Conservation (phyloP, 805 yeast species). For the Nakazawaea populi region DNA sequence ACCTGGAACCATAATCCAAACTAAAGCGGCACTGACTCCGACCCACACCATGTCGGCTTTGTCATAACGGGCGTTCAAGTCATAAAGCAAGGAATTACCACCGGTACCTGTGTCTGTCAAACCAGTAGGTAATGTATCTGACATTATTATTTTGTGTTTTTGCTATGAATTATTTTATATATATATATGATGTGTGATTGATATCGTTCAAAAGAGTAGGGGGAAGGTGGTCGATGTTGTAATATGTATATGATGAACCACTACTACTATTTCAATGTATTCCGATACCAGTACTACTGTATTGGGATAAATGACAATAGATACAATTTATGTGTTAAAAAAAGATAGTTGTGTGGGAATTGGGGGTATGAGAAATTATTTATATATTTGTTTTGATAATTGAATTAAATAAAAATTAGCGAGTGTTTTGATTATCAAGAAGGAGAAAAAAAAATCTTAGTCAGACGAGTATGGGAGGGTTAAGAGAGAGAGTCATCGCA, state of each 20-base stretch:
- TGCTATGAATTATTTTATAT: too few species aligned
- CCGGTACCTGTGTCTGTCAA: slow-evolving; percentile 66
- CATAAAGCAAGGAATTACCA: slow-evolving; percentile 69
- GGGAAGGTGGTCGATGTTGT: too few species aligned
- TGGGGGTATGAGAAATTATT: background rate
- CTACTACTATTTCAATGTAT: too few species aligned
- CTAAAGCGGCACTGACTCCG: slow-evolving; percentile 69
- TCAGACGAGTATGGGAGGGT: too few species aligned
- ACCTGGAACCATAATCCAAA: slow-evolving; percentile 97
- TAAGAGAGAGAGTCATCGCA: too few species aligned
- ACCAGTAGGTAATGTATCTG: slow-evolving; percentile 22
- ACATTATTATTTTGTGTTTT: background rate
- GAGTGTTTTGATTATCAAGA: too few species aligned
- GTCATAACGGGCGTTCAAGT: slow-evolving; percentile 66
- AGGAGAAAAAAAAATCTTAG: too few species aligned
- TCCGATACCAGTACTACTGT: background rate
- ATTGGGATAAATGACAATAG: background rate
- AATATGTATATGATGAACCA: too few species aligned
- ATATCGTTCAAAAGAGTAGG: background rate
- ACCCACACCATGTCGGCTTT: slow-evolving; percentile 84
- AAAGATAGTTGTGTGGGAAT: background rate
- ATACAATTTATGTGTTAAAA: background rate
- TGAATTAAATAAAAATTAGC: too few species aligned
- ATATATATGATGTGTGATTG: background rate
- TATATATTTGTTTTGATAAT: background rate